Evolutionary conservation across 2,329 filamentous ascomycete genomes (phyloP).

Genomic region (Hypocreales sp.): DNA sequence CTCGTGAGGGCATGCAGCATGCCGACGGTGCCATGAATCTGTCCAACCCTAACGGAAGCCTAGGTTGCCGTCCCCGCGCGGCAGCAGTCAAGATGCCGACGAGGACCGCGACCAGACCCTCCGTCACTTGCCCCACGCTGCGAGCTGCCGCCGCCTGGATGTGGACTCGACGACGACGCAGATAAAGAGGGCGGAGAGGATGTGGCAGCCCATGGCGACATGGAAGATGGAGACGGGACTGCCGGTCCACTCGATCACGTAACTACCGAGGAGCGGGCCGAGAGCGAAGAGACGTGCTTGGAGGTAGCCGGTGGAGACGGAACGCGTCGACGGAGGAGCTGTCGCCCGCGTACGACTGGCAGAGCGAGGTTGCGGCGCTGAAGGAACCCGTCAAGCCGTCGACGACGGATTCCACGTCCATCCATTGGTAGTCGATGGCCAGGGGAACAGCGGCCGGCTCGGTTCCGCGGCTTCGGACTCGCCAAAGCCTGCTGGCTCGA

Average conservation of each 20-base stretch:
- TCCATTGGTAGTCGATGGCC: constrained; percentile 56
- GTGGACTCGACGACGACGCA: constrained; percentile 54
- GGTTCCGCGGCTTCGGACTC: too few relatives aligned
- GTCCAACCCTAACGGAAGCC: constrained; percentile 66
- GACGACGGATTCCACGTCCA: constrained; percentile 60
- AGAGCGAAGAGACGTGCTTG: constrained; percentile 82
- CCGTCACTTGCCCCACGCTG: constrained; percentile 65
- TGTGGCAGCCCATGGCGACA: constrained; percentile 55
- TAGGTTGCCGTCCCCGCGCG: too few relatives aligned
- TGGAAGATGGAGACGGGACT: constrained; percentile 75
- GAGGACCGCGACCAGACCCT: constrained; percentile 61
- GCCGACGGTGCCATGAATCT: constrained; percentile 78
- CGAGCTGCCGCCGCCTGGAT: constrained; percentile 70
- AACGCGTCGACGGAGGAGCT: constrained; percentile 63
- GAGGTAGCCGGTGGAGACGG: constrained; percentile 76
- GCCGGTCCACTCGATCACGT: constrained; percentile 62
- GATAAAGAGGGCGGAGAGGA: constrained; percentile 58
- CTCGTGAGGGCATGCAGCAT: constrained; percentile 70
- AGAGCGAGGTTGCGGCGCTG: constrained; percentile 60
- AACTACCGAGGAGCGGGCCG: constrained; percentile 69
- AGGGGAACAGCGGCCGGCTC: too few relatives aligned
- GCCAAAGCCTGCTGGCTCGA: too few relatives aligned
- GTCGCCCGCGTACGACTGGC: constrained; percentile 78
- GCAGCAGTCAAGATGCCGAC: constrained; percentile 62
- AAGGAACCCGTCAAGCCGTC: constrained; percentile 85